These are phyloP conservation scores for Yamadazyma olivae DNA, from an alignment of 805 yeast species.

Conservation along the genomic window DNA sequence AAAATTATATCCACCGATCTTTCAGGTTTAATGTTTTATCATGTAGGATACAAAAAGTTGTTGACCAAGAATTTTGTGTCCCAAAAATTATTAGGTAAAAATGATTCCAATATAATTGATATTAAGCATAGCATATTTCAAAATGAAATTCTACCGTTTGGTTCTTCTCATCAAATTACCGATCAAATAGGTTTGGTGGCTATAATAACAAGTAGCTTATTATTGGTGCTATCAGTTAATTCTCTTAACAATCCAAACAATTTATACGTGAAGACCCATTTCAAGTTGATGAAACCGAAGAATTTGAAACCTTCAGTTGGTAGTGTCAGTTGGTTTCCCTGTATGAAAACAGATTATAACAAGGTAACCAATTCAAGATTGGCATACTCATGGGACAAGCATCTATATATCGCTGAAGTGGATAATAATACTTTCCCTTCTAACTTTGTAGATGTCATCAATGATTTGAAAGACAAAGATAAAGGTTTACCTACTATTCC, in stretches of 20 bases:
- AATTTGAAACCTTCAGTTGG: conserved; percentile 11
- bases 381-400: conserved; percentile 70
- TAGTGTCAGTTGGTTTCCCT: conserved; percentile 64
- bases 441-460: conserved; percentile 22
- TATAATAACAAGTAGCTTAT: conserved; percentile 47
- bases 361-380: conserved; percentile 37
- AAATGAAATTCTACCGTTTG: conserved; percentile 57
- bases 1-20: conserved; percentile 31
- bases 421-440: conserved; percentile 30
- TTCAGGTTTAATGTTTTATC: conserved; percentile 51
- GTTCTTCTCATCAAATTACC: conserved; percentile 49
- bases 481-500: conserved; percentile 23
- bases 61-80: conserved; percentile 48
- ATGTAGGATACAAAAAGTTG: conserved; percentile 59
- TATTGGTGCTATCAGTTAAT: conserved; percentile 52
- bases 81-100: conserved; percentile 50
- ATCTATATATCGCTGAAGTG: conserved; percentile 54
- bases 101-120: conserved; percentile 20
- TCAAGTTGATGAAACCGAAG: conserved; percentile 45
- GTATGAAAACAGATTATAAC: conserved; percentile 25
- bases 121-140: conserved; percentile 18
- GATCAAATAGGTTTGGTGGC: conserved; percentile 63
- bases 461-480: conserved; percentile 36
- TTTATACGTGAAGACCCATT: conserved; percentile 43
- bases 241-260: conserved; percentile 37